Evolutionary conservation across 345 rosid genomes (phyloP).

Genomic region (Melaleuca alternifolia): DNA sequence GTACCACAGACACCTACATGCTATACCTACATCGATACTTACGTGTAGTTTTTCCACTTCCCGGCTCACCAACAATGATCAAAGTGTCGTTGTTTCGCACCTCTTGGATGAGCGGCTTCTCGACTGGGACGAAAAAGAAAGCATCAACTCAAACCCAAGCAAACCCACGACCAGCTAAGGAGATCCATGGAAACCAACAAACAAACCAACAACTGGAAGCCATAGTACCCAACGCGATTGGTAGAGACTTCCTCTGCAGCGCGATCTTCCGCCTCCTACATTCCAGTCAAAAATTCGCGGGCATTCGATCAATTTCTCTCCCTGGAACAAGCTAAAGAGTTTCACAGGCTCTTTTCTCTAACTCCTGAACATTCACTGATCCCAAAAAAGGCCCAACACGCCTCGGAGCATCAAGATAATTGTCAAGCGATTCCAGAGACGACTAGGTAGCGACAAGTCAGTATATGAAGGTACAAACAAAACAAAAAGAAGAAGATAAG

Average conservation of each 20-base stretch:
- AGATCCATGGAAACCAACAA: neutral
- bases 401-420: no score
- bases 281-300: neutral
- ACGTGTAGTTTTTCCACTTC: constrained; percentile 98
- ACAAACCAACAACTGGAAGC: neutral
- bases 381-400: no score
- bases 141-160: neutral
- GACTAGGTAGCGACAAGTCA: no score
- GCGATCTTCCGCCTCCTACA: constrained; percentile 40
- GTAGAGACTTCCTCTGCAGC: constrained; percentile 67
- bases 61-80: constrained; percentile 93
- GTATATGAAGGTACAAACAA: no score
- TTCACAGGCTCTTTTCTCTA: no score
- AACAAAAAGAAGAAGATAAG: no score
- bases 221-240: constrained; percentile 66
- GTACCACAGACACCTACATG: neutral
- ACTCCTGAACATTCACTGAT: no score
- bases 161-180: neutral
- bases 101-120: constrained; percentile 66
- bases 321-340: neutral
- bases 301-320: neutral
- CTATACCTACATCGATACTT: neutral
- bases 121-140: constrained; percentile 28
- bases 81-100: constrained; percentile 44
- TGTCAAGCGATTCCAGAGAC: no score